Percentiles rank a stretch among this genome's conserved stretches.
phyloP scores from a whole-genome alignment of 164 flowering plant genomes.

The Tinospora cordifolia region DNA sequence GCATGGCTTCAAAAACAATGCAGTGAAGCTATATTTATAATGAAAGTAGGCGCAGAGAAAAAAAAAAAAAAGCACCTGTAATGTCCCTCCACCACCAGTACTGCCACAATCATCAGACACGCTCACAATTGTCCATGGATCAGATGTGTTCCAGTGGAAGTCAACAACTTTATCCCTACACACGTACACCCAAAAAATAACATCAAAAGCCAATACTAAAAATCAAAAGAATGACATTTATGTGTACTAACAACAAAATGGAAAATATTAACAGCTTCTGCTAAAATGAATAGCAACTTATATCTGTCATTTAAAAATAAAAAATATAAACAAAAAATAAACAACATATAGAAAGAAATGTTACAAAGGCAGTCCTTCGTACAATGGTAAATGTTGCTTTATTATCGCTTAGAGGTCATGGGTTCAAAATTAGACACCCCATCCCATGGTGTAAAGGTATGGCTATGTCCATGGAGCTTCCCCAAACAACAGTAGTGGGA shows the following conservation, averaged over 20 bases:
- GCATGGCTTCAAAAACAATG: not conserved
- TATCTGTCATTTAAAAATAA: too few species aligned
- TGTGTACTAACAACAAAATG: not conserved
- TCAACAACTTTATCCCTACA: conserved; percentile 59
- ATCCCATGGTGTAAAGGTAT: too few species aligned
- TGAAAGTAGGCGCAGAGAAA: not conserved
- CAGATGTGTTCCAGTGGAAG: conserved; percentile 52
- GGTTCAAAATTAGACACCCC: too few species aligned
- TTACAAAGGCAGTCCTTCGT: not conserved
- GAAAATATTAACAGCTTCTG: not conserved
- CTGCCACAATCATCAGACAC: conserved; percentile 58
- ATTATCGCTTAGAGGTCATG: too few species aligned
- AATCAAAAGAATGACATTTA: not conserved
- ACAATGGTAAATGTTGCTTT: too few species aligned
- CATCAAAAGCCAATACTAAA: not conserved
- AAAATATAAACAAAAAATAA: too few species aligned
- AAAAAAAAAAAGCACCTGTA: conserved; percentile 29
- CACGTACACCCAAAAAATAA: conserved; percentile 1
- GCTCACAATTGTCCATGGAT: conserved; percentile 60
- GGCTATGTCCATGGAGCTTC: too few species aligned
- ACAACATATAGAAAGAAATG: not conserved
- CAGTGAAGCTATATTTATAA: not conserved
- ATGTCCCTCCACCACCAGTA: conserved; percentile 56
- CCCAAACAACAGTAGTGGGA: too few species aligned
- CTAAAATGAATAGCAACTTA: not conserved